phyloP scores from a whole-genome alignment of 768 basidiomycete genomes.

The Phallus indusiatus region DNA sequence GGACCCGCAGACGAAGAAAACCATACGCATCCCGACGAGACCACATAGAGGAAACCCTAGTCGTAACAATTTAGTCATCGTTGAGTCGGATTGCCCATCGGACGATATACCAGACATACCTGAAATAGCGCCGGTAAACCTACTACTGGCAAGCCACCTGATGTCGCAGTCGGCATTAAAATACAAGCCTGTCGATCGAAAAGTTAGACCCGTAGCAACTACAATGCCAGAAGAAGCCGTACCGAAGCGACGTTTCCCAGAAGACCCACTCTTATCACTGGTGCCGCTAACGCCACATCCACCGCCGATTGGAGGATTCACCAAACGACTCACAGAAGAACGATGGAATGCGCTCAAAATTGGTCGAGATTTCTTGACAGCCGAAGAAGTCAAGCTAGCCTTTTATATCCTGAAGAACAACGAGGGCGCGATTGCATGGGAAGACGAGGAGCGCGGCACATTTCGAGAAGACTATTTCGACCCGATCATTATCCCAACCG shows the following conservation, averaged over 20 bases:
- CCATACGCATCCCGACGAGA: not conserved
- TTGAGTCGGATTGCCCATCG: not conserved
- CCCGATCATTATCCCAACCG: constrained; percentile 23
- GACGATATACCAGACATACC: not conserved
- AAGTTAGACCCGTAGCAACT: constrained; percentile 20
- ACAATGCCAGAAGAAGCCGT: constrained; percentile 17
- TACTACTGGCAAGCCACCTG: not conserved
- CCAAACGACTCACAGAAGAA: constrained; percentile 13
- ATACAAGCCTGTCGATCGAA: constrained; percentile 23
- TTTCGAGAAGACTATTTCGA: constrained; percentile 21
- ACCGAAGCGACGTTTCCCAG: constrained; percentile 11
- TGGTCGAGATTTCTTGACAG: constrained; percentile 21
- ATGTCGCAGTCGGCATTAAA: not conserved
- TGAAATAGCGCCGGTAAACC: not conserved
- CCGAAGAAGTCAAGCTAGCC: constrained; percentile 23
- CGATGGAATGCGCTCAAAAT: constrained; percentile 9
- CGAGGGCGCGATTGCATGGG: constrained; percentile 11
- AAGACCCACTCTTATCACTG: constrained; percentile 1
- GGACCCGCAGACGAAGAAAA: not conserved
- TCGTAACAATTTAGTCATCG: not conserved
- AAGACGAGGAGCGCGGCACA: constrained; percentile 13
- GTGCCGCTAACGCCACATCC: constrained; percentile 11
- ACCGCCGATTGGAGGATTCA: constrained; percentile 5
- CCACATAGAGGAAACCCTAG: not conserved
- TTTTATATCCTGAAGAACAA: constrained; percentile 23